Conservation (phyloP, 441 rosid species). For the Erodium trifolium region DNA sequence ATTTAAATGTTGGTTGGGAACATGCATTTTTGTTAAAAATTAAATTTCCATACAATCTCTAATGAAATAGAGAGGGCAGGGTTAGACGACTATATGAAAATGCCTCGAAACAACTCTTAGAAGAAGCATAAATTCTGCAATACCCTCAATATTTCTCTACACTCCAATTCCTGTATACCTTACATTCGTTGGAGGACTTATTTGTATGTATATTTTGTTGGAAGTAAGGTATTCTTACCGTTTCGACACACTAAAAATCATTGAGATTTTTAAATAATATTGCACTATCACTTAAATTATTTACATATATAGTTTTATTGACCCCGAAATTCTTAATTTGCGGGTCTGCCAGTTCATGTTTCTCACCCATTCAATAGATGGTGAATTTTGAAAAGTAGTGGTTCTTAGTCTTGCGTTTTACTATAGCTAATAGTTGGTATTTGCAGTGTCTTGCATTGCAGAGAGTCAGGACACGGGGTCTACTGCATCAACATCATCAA, state of each 20-base stretch:
- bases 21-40: background rate
- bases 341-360: no score
- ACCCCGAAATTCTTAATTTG: no score
- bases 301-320: background rate
- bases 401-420: no score
- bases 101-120: background rate
- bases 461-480: conserved; percentile 87
- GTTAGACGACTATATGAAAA: conserved; percentile 1
- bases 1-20: background rate
- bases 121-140: background rate
- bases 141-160: background rate
- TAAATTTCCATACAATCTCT: background rate
- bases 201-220: no score
- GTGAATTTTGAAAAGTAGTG: background rate
- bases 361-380: background rate
- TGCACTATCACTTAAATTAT: background rate
- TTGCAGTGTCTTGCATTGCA: conserved; percentile 58
- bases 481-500: conserved; percentile 62
- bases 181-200: background rate
- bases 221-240: background rate
- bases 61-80: conserved; percentile 1
- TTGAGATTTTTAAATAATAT: background rate
- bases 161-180: background rate
- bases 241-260: background rate
- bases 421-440: conserved; percentile 19